Percentiles rank a stretch among this genome's conserved stretches.
These are phyloP conservation scores for Pulveroboletus sp. DNA, from an alignment of 768 basidiomycete species.

Conservation along the genomic window DNA sequence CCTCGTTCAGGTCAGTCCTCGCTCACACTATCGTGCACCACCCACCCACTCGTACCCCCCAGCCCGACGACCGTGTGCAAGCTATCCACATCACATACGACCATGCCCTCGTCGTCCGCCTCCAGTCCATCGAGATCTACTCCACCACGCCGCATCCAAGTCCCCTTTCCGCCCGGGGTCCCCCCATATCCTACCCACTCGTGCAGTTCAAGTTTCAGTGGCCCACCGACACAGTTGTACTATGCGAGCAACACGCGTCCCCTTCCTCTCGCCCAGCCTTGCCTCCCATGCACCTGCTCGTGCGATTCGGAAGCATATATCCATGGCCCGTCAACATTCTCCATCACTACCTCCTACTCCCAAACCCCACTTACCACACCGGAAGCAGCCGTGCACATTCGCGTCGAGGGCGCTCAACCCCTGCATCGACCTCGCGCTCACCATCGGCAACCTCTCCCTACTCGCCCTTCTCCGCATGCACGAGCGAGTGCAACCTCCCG, in stretches of 20 bases:
- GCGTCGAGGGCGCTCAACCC: not conserved
- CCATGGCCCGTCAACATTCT: slow-evolving; percentile 69
- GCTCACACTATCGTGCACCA: not conserved
- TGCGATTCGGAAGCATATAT: slow-evolving; percentile 56
- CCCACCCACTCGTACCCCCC: not conserved
- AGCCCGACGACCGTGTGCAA: slow-evolving; percentile 36
- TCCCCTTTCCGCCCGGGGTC: slow-evolving; percentile 11
- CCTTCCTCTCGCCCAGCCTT: slow-evolving; percentile 1
- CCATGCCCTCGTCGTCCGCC: slow-evolving; percentile 44
- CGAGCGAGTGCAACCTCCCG: slow-evolving; percentile 38
- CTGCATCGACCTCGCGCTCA: not conserved
- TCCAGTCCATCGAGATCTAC: slow-evolving; percentile 41
- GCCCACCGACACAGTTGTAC: slow-evolving; percentile 49
- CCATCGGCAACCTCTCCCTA: not conserved
- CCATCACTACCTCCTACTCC: slow-evolving; percentile 53
- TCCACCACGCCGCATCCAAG: slow-evolving; percentile 24
- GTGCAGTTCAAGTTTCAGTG: slow-evolving; percentile 48
- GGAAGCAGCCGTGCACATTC: not conserved
- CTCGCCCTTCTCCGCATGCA: not conserved
- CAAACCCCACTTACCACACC: slow-evolving; percentile 37
- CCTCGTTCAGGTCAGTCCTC: slow-evolving; percentile 27
- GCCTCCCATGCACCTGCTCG: slow-evolving; percentile 42
- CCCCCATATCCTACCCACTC: slow-evolving; percentile 38
- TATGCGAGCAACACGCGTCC: slow-evolving; percentile 29
- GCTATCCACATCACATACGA: slow-evolving; percentile 40